phyloP scores from a whole-genome alignment of 2,329 filamentous ascomycete species.

The Diaporthe ilicicola region DNA sequence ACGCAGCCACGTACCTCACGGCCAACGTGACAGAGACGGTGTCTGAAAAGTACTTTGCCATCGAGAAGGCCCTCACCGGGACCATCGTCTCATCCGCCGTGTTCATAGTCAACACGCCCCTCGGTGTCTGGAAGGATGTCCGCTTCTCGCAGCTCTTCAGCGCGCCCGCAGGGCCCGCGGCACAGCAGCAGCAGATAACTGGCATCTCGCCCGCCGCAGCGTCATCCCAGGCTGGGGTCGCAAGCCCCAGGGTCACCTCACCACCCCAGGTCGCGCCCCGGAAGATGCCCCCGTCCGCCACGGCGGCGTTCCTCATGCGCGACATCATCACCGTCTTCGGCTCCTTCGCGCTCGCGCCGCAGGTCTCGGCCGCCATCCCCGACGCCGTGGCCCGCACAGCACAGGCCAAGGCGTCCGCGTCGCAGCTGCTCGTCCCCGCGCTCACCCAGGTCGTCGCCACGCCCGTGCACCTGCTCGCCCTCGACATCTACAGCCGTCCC shows the following conservation, averaged over 20 bases:
- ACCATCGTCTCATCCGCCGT: slow-evolving; percentile 8
- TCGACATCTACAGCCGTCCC: slow-evolving; percentile 1
- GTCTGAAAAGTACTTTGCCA: not conserved
- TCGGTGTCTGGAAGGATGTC: slow-evolving; percentile 22
- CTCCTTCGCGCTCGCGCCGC: slow-evolving; percentile 11
- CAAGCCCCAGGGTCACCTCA: not conserved
- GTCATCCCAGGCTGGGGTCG: not conserved
- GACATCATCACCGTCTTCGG: slow-evolving; percentile 19
- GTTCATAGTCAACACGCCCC: slow-evolving; percentile 14
- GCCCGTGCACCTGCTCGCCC: slow-evolving; percentile 3
- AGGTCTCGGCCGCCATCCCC: not conserved
- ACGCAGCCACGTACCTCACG: slow-evolving; percentile 13
- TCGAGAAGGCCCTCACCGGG: slow-evolving; percentile 9
- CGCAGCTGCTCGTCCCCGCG: slow-evolving; percentile 11
- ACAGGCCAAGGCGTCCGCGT: not conserved
- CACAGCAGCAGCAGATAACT: not conserved
- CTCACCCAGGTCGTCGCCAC: slow-evolving; percentile 19
- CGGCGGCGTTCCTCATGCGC: slow-evolving; percentile 12
- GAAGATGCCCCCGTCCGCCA: slow-evolving; percentile 5
- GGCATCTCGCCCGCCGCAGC: not conserved
- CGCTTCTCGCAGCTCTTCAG: slow-evolving; percentile 20
- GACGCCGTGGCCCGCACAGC: not conserved
- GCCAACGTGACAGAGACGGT: slow-evolving; percentile 19
- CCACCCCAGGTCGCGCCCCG: not conserved
- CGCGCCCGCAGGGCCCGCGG: not conserved